Evolutionary conservation across 495 filamentous ascomycete species (phyloP).

Genomic region (Penicillium roqueforti): DNA sequence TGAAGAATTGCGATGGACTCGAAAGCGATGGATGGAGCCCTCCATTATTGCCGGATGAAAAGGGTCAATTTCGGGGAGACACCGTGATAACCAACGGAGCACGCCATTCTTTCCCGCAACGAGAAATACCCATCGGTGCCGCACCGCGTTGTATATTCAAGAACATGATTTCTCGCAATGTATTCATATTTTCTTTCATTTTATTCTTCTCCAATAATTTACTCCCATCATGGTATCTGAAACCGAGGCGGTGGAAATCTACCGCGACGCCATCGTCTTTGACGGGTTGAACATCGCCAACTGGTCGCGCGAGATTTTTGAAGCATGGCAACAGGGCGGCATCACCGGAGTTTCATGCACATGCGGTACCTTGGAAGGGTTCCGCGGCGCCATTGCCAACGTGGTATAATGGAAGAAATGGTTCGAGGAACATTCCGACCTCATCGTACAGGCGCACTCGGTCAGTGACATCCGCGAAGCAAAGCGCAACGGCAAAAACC

Average conservation of each 20-base stretch:
- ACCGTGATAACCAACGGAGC: slow-evolving; percentile 8
- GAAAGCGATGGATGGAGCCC: slow-evolving; percentile 13
- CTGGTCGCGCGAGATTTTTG: slow-evolving; percentile 13
- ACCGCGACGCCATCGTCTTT: slow-evolving; percentile 4
- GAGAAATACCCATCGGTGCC: not conserved
- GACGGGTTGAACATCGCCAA: slow-evolving; percentile 13
- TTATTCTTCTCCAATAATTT: too few species aligned
- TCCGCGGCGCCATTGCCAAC: slow-evolving; percentile 10
- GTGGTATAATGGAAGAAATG: slow-evolving; percentile 20
- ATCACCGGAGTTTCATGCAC: slow-evolving; percentile 18
- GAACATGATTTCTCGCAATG: too few species aligned
- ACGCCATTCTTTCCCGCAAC: slow-evolving; percentile 2
- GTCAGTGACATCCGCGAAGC: slow-evolving; percentile 33
- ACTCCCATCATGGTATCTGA: slow-evolving; percentile 15
- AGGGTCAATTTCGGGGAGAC: slow-evolving; percentile 2
- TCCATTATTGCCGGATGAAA: slow-evolving; percentile 10
- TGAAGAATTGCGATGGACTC: slow-evolving; percentile 5
- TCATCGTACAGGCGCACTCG: slow-evolving; percentile 28
- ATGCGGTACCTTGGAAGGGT: slow-evolving; percentile 17
- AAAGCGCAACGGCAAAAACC: slow-evolving; percentile 11
- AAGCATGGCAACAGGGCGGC: slow-evolving; percentile 11
- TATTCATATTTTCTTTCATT: too few species aligned
- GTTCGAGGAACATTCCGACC: slow-evolving; percentile 18
- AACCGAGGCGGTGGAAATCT: slow-evolving; percentile 10
- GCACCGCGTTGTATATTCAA: not conserved